Base-by-base conservation (phyloP, 2,329 filamentous ascomycete genomes). In the Nannizziopsis barbatae region DNA sequence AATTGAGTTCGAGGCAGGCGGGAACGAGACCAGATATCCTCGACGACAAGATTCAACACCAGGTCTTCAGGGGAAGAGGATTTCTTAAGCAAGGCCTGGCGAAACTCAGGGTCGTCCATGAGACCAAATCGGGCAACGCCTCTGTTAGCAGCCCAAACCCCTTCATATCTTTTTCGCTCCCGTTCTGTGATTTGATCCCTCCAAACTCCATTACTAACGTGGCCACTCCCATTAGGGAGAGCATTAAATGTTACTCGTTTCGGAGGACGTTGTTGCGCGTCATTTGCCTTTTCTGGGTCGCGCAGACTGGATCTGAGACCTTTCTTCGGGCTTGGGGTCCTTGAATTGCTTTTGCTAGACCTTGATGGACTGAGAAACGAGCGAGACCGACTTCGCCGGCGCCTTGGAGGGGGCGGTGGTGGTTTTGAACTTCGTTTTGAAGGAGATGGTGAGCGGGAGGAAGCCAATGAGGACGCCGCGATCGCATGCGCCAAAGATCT, bases 131-230 rank as follows among this genome's bases (percentile, higher is more conserved):
- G 45, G 12, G 44, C 40, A 14, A 69, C 47, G 9, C 71, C 70
- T 57, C 65, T 66, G 52, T 74, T 74, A 3, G 71, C 70, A 27
- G 70, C 71, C 70, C 71, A 74, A 3, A 74, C 69, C 3, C 70
- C 71, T 56, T 74, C 71, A 51, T 73, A 74, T 45, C 70, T 61
- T 53, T 71, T 73, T 32, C 70, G 62, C 48, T 72, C 68, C 22
- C 62, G 60, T 51, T 71, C 69, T 1, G 65, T 69, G 10, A 73
- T 57, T 50, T 67, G 64, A 41, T 65, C 64, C 37, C 65, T 60
- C 67, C 69, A 72, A 48, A 65, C 57, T 52, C 66, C 71, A 7
- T 70, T 69, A 57, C 71, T 66, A 3, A 70, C 70, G 58, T 73
- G 70, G 44, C 68, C 66, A 52, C 72, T 69, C 49, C 71, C 72